Percentiles rank a stretch among this genome's conserved stretches.
phyloP scores from a whole-genome alignment of 139 green algal genomes.

The Chlamydomonas eustigma region DNA sequence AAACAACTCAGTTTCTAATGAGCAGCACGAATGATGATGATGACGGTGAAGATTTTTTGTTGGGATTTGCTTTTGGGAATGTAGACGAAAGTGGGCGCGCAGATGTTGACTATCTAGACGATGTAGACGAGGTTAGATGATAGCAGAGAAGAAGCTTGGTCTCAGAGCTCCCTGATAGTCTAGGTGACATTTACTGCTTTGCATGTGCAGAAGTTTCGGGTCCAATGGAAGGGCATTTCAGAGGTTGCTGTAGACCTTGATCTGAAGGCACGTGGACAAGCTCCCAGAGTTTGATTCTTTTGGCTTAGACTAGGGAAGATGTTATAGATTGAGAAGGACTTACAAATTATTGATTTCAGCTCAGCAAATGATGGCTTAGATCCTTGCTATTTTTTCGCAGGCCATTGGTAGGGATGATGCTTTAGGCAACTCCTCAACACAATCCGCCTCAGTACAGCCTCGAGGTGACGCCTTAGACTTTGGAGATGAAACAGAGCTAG shows the following conservation, averaged over 20 bases:
- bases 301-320: no score
- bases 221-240: not conserved
- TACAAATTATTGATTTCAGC: no score
- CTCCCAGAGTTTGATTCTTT: no score
- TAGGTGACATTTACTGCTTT: no score
- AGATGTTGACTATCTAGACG: conserved; percentile 5
- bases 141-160: not conserved
- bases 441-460: not conserved
- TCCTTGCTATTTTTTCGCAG: no score
- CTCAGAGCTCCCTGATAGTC: not conserved
- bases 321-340: no score
- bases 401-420: not conserved
- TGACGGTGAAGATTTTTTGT: not conserved
- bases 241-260: not conserved
- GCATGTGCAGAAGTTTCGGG: not conserved
- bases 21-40: conserved; percentile 6
- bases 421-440: not conserved
- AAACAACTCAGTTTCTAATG: no score
- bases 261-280: not conserved
- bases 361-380: no score
- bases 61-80: conserved; percentile 9
- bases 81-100: not conserved
- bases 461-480: not conserved
- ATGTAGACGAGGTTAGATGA: not conserved
- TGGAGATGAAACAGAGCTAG: conserved; percentile 6